These are phyloP conservation scores for Gnomoniopsis smithogilvyi DNA, from an alignment of 2,329 filamentous ascomycete species.

Conservation along the genomic window DNA sequence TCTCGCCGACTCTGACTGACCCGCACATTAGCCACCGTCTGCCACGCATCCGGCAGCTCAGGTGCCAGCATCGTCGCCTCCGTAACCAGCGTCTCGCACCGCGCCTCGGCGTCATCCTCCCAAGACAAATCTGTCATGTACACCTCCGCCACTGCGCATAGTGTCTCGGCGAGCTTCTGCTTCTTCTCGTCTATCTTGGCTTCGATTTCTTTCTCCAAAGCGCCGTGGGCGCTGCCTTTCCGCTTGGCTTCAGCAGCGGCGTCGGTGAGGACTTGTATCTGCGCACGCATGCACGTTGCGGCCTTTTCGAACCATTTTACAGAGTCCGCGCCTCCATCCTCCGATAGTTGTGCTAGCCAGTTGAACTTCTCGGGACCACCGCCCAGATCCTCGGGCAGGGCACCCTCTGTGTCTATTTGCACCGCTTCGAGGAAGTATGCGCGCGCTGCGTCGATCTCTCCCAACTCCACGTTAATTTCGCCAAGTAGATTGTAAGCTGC, in stretches of 20 bases:
- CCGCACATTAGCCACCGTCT: conserved; percentile 89
- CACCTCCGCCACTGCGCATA: conserved; percentile 92
- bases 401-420: conserved; percentile 72
- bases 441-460: conserved; percentile 74
- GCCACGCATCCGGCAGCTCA: conserved; percentile 80
- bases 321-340: conserved; percentile 64
- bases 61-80: conserved; percentile 86
- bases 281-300: conserved; percentile 66
- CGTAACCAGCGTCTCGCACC: conserved; percentile 84
- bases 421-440: conserved; percentile 71
- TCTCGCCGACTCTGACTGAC: conserved; percentile 80
- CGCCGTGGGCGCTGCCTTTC: conserved; percentile 30
- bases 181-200: conserved; percentile 75
- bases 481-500: conserved; percentile 72
- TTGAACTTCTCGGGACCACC: conserved; percentile 92
- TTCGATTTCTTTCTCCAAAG: conserved; percentile 41
- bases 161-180: conserved; percentile 79
- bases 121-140: conserved; percentile 98
- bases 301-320: conserved; percentile 68
- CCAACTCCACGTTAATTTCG: conserved; percentile 78
- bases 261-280: conserved; percentile 62
- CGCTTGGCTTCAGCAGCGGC: conserved; percentile 30
- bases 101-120: conserved; percentile 85
- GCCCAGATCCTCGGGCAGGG: conserved; percentile 65
- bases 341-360: conserved; percentile 87